Base-by-base conservation (phyloP, 2,329 filamentous ascomycete species). In the Fusarium albidum region DNA sequence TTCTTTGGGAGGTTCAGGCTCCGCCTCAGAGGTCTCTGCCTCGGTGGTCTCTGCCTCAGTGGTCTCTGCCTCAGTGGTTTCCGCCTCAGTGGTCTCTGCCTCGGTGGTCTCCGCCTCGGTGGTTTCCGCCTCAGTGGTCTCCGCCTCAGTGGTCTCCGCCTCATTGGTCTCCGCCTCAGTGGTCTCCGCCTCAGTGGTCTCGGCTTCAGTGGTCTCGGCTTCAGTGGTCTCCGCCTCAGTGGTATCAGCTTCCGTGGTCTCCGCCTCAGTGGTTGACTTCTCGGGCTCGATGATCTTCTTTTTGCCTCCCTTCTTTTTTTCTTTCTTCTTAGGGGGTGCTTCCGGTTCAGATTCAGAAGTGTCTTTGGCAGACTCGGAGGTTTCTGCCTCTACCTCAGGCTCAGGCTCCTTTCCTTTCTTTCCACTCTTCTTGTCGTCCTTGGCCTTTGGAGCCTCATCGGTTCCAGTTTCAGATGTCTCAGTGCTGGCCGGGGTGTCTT, bases 351-450 rank as follows among this genome's bases (percentile, higher is more conserved):
- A 64, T 12, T 59, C 55, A 4, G 52, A 60, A 6, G 50, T 57
- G 9, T 59, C 56, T 27, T 65, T 63, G 13, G 57, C 57, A 13
- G 66, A 65, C 33, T 64, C 60, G 13, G 64, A 63, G 7, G 61
- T 58, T 37, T 71, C 64, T 13, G 50, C 52, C 7, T 71, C 64
- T 13, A 49, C 52, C 7, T 72, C 68, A 4, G 63, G 37, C 9
- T 66, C 69, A 13, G 60, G 49, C 35, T 59, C 55, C 15, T 52
- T 56, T 37, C 33, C 47, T 32, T 66, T 65, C 44, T 65, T 65
- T 9, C 49, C 51, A 7, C 34, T 55, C 9, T 59, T 65, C 35
- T 60, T 63, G 38, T 59, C 61, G 3, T 38, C 55, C 40, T 61
- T 56, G 51, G 35, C 27, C 25, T 60, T 64, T 9, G 29, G 49